Conservation (phyloP, 805 yeast species). For the Saturnispora galanensis region DNA sequence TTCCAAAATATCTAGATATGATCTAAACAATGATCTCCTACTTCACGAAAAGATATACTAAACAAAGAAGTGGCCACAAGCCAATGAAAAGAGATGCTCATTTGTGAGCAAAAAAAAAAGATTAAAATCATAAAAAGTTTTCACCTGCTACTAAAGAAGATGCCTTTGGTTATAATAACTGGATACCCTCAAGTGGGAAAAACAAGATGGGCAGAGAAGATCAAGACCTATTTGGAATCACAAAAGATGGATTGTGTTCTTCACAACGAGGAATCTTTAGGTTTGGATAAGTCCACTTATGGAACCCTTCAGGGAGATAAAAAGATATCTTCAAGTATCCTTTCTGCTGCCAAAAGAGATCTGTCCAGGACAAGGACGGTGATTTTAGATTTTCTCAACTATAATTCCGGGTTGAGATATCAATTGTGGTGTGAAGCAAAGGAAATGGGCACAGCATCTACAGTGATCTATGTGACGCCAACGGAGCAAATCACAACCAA, state of each 20-base stretch:
- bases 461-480: conserved; percentile 73
- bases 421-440: conserved; percentile 93
- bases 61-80: no score
- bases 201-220: conserved; percentile 55
- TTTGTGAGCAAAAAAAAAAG: neutral
- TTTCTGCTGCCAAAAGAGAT: conserved; percentile 82
- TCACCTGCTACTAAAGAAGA: conserved; percentile 19
- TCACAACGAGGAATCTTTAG: conserved; percentile 71
- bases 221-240: conserved; percentile 45
- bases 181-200: conserved; percentile 88
- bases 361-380: conserved; percentile 62
- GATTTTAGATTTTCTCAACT: conserved; percentile 74
- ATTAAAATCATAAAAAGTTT: neutral
- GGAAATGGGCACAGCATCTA: conserved; percentile 68
- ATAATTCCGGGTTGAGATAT: conserved; percentile 91
- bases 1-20: no score
- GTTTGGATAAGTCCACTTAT: conserved; percentile 60
- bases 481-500: conserved; percentile 26
- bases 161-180: conserved; percentile 80
- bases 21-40: no score
- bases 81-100: neutral
- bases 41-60: no score
- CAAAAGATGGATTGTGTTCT: conserved; percentile 50
- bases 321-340: conserved; percentile 70
- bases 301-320: conserved; percentile 69